Percentiles rank a stretch among this genome's conserved stretches.
Conservation (phyloP, 108 stramenopile species). For the Pseudonitzschia pungens region DNA sequence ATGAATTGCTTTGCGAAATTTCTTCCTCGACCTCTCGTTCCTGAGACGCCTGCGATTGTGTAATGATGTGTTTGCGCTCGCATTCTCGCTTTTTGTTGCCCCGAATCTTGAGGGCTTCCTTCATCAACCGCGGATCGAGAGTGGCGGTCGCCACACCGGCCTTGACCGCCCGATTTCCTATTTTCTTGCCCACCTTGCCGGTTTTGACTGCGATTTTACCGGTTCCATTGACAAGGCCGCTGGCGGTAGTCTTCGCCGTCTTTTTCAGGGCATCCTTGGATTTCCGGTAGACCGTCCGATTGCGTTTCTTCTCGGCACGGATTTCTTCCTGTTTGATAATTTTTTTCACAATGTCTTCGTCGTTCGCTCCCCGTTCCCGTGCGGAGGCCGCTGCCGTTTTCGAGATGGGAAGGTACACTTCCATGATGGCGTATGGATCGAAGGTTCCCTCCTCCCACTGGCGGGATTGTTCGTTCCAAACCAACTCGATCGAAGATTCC, state of each 20-base stretch:
- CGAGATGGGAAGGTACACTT: slow-evolving; percentile 25
- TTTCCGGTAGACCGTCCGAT: slow-evolving; percentile 26
- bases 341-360: slow-evolving; percentile 29
- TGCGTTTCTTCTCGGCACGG: slow-evolving; percentile 25
- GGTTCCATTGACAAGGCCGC: slow-evolving; percentile 20
- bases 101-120: slow-evolving; percentile 26
- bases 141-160: slow-evolving; percentile 39
- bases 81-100: slow-evolving; percentile 36
- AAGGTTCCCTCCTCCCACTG: slow-evolving; percentile 38
- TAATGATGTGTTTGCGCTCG: slow-evolving; percentile 16
- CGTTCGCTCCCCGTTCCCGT: slow-evolving; percentile 25
- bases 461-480: slow-evolving; percentile 43
- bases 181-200: slow-evolving; percentile 24
- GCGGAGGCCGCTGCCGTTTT: slow-evolving; percentile 18
- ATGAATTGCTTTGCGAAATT: not conserved
- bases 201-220: slow-evolving; percentile 31
- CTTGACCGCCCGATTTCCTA: slow-evolving; percentile 27
- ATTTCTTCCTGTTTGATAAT: slow-evolving; percentile 17
- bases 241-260: slow-evolving; percentile 24
- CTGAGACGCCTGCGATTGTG: not conserved
- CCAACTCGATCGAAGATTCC: slow-evolving; percentile 33
- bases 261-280: slow-evolving; percentile 30
- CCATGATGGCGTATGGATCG: slow-evolving; percentile 24
- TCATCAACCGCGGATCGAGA: slow-evolving; percentile 38
- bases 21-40: slow-evolving; percentile 4